Evolutionary conservation across 2,329 filamentous ascomycete species (phyloP), one percentile per base, ranked within the genome.

Genomic region (Sclerotinia subarctica): DNA sequence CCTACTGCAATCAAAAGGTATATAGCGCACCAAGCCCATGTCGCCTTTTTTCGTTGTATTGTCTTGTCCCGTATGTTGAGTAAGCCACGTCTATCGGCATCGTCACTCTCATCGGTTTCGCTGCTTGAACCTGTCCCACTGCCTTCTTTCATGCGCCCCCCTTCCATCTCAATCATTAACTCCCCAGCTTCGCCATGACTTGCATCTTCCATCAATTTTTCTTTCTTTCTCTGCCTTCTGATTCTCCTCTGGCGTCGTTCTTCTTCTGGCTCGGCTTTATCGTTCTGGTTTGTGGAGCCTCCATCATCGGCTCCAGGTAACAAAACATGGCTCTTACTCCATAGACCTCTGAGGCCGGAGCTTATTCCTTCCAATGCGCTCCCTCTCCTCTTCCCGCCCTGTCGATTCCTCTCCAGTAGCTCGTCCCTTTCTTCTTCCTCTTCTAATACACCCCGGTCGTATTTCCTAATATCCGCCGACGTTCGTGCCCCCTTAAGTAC

Each of bases 141-240:
- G 66, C 89, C 88, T 59, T 90, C 88, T 70, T 84, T 87, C 75
- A 90, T 85, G 2, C 84, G 86, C 1, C 93, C 92, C 76, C 93
- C 90, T 78, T 97, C 94, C 90, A 70, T 92, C 80, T 95, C 91
- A 78, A 92, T 94, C 89, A 96, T 92, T 75, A 96, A 81, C 78
- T 89, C 86, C 49, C 90, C 89, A 72, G 92, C 87, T 76, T 92
- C 90, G 67, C 88, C 88, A 69, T 87, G 78, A 35, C 81, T 81
- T 5, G 86, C 86, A 64, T 85, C 81, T 67, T 82, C 80, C 73
- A 83, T 78, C 76, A 85, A 77, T 71, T 79, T 81, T 70, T 84
- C 83, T 79, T 80, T 83, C 78, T 86, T 87, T 74, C 82, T 68
- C 24, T 75, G 75, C 68, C 76, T 74, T 75, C 85, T 81, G 53